Conservation (phyloP, 2,329 filamentous ascomycete species). For the Botryotinia convoluta region DNA sequence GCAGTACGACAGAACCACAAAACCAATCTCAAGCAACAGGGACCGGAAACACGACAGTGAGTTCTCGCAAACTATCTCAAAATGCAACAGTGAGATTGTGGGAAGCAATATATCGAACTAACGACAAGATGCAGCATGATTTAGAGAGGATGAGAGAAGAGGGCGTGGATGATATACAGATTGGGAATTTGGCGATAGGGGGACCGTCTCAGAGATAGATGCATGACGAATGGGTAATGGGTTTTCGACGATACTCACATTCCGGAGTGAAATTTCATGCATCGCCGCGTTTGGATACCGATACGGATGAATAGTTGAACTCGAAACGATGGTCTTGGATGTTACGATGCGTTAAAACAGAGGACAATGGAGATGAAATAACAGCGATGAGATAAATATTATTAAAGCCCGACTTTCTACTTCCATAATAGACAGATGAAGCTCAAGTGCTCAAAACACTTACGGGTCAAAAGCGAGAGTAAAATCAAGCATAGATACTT, state of each 20-base stretch:
- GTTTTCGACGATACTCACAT: fast-evolving
- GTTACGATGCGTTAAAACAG: not conserved
- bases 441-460: too few relatives aligned
- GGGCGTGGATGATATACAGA: not conserved
- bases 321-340: too few relatives aligned
- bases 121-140: not conserved
- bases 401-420: not conserved
- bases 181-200: not conserved
- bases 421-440: too few relatives aligned
- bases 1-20: not conserved
- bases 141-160: too few relatives aligned
- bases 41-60: not conserved
- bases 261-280: too few relatives aligned
- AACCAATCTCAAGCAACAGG: not conserved
- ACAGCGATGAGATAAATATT: not conserved
- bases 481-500: too few relatives aligned
- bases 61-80: not conserved
- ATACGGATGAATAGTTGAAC: not conserved
- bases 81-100: not conserved
- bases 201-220: not conserved
- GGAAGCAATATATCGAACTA: not conserved
- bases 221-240: too few relatives aligned
- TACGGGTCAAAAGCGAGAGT: too few relatives aligned
- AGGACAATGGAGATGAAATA: not conserved
- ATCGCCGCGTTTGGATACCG: not conserved